Evolutionary conservation across 306 rosid species (phyloP).

Genomic region (Fagus crenata): DNA sequence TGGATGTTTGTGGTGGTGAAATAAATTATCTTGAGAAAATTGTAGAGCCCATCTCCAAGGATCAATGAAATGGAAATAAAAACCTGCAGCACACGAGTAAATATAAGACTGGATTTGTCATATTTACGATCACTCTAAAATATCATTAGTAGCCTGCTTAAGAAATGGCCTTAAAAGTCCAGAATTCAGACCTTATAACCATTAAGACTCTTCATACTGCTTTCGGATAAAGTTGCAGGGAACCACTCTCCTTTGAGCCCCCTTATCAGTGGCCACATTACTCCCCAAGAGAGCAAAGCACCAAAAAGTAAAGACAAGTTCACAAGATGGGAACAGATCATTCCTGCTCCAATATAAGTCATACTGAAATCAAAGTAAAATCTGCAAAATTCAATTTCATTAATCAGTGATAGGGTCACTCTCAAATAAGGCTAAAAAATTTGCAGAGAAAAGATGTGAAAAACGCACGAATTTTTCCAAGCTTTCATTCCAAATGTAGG

Average conservation of each 20-base stretch:
- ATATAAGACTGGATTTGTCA: constrained; percentile 20
- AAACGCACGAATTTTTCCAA: constrained; percentile 73
- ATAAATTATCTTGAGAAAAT: constrained; percentile 75
- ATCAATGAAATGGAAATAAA: constrained; percentile 85
- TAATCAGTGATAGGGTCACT: constrained; percentile 33
- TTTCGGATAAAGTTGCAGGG: constrained; percentile 67
- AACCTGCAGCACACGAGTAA: constrained; percentile 53
- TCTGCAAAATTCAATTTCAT: constrained; percentile 49
- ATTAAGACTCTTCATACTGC: constrained; percentile 90
- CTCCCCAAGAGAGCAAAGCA: constrained; percentile 92
- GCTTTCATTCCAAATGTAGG: constrained; percentile 94
- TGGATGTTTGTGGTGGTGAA: constrained; percentile 60
- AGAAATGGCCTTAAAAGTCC: constrained; percentile 1
- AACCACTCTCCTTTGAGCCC: constrained; percentile 94
- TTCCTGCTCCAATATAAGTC: constrained; percentile 98
- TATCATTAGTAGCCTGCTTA: background rate
- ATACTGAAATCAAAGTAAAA: constrained; percentile 94
- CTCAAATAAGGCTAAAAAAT: constrained; percentile 3
- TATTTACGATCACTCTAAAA: background rate
- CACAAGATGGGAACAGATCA: constrained; percentile 96
- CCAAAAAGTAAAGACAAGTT: constrained; percentile 90
- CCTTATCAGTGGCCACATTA: constrained; percentile 92
- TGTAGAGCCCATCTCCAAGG: constrained; percentile 96
- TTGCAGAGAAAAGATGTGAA: constrained; percentile 7
- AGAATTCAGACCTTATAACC: constrained; percentile 78